Evolutionary conservation across 768 basidiomycete species (phyloP).

Genomic region (Trametes cinnabarina): DNA sequence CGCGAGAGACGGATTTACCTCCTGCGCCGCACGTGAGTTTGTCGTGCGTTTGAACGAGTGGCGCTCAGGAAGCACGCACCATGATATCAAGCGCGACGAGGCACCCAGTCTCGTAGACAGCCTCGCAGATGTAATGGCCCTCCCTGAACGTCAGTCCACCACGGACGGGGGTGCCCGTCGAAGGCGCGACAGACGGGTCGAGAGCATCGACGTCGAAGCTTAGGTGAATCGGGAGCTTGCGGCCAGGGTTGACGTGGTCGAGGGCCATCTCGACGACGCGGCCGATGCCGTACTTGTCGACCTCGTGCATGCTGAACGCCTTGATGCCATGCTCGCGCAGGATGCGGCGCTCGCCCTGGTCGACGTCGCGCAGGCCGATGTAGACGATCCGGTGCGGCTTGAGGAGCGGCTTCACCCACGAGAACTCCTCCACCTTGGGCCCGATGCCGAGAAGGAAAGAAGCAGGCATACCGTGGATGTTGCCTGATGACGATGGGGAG

Average conservation of each 20-base stretch:
- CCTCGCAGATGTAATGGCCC: conserved; percentile 97
- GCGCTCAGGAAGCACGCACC: conserved; percentile 41
- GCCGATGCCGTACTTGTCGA: conserved; percentile 84
- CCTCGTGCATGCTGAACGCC: conserved; percentile 63
- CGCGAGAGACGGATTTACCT: conserved; percentile 93
- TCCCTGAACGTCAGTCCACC: conserved; percentile 96
- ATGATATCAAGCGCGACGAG: conserved; percentile 93
- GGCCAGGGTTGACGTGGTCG: conserved; percentile 85
- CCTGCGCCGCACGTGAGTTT: conserved; percentile 43
- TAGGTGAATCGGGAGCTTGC: conserved; percentile 86
- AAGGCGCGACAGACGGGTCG: conserved; percentile 94
- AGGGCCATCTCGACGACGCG: conserved; percentile 95
- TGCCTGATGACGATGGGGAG: conserved; percentile 47
- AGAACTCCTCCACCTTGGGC: conserved; percentile 41
- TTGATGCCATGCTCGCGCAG: conserved; percentile 81
- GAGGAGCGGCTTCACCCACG: conserved; percentile 64
- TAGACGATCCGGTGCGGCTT: conserved; percentile 83
- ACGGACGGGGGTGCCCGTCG: conserved; percentile 90
- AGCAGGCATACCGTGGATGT: conserved; percentile 97
- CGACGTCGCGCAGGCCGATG: conserved; percentile 94
- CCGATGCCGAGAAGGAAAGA: conserved; percentile 77
- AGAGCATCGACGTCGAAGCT: conserved; percentile 96
- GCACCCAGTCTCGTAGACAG: conserved; percentile 87
- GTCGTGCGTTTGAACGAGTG: background rate
- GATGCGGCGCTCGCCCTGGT: conserved; percentile 83